phyloP scores from a whole-genome alignment of 768 basidiomycete species.

The Pleurotus giganteus region DNA sequence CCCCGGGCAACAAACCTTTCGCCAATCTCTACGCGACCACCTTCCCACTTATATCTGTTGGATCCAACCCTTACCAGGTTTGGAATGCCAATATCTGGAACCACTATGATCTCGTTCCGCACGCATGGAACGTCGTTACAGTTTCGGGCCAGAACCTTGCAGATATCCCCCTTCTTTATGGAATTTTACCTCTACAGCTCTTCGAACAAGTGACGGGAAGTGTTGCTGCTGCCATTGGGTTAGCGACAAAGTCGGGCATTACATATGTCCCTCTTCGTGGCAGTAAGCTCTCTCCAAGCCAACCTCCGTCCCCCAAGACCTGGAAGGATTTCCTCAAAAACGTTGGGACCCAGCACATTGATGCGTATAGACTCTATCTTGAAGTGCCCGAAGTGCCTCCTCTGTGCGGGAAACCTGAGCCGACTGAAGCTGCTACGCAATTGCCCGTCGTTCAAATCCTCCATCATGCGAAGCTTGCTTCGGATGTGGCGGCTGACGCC shows the following conservation, averaged over 20 bases:
- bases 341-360: background rate
- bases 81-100: slow-evolving; percentile 4
- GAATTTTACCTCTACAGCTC: background rate
- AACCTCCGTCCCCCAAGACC: background rate
- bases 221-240: background rate
- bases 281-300: background rate
- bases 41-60: background rate
- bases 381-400: background rate
- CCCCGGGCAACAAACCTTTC: background rate
- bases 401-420: background rate
- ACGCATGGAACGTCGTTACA: background rate
- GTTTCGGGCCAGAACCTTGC: background rate
- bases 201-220: background rate
- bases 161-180: background rate
- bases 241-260: background rate
- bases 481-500: background rate
- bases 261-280: background rate
- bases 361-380: background rate
- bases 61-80: background rate
- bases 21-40: background rate
- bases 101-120: background rate
- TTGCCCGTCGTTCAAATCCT: background rate
- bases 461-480: background rate
- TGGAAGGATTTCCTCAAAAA: background rate
- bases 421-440: background rate